These are phyloP conservation scores for Carex arenaria DNA, from an alignment of 202 grass and related monocot species.

Conservation along the genomic window DNA sequence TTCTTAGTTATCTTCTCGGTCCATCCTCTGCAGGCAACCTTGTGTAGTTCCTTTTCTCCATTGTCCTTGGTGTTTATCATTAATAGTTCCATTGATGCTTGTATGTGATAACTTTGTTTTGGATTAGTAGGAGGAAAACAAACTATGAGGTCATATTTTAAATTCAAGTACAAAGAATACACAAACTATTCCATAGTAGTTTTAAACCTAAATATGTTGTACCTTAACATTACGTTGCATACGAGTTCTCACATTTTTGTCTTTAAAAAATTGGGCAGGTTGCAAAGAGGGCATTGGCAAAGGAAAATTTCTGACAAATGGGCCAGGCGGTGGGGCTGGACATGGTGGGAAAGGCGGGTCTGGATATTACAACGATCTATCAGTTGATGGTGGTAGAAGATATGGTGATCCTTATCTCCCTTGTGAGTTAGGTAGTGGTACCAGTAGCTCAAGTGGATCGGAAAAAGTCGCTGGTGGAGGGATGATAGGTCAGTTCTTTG, in stretches of 20 bases:
- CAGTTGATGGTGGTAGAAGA: slow-evolving; percentile 52
- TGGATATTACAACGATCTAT: slow-evolving; percentile 81
- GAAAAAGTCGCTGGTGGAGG: slow-evolving; percentile 78
- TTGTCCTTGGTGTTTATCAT: slow-evolving; percentile 2
- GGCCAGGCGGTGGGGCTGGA: slow-evolving; percentile 84
- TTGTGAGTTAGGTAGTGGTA: slow-evolving; percentile 97
- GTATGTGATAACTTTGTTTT: not conserved
- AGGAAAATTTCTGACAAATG: slow-evolving; percentile 73
- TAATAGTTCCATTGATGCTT: not conserved
- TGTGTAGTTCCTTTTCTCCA: not conserved
- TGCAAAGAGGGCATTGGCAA: slow-evolving; percentile 95
- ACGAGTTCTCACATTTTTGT: not conserved
- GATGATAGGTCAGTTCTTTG: slow-evolving; percentile 70
- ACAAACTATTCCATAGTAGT: not conserved
- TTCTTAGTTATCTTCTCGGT: not conserved
- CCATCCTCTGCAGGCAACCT: not conserved
- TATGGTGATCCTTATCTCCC: slow-evolving; percentile 93
- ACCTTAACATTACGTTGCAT: not conserved
- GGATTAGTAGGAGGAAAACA: not conserved
- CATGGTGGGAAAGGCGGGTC: slow-evolving; percentile 79
- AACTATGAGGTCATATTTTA: not conserved
- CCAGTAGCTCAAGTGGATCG: slow-evolving; percentile 60
- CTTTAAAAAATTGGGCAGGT: slow-evolving; percentile 36
- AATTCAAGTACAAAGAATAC: not conserved
- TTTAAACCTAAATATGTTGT: not conserved